Percentiles rank a stretch among this genome's conserved stretches.
Evolutionary conservation across 129 eudicot species (phyloP).

Genomic region (Tagetes erecta): DNA sequence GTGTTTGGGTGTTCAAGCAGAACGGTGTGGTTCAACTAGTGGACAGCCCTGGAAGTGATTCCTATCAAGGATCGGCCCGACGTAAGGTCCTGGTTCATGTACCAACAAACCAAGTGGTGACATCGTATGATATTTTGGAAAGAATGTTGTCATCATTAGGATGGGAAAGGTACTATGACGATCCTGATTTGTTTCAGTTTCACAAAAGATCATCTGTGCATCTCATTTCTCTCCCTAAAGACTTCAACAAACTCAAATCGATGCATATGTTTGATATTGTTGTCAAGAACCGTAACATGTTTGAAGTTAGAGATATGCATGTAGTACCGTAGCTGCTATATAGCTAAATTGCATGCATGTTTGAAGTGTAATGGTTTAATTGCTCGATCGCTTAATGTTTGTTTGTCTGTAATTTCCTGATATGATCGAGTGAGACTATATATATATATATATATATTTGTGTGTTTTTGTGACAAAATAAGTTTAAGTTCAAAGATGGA

Average conservation of each 20-base stretch:
- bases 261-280: constrained; percentile 89
- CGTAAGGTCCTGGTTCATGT: constrained; percentile 70
- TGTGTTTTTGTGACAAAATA: too few species aligned
- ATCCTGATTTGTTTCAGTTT: constrained; percentile 78
- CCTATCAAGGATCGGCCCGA: constrained; percentile 37
- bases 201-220: constrained; percentile 83
- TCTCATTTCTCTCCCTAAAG: constrained; percentile 82
- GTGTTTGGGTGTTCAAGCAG: constrained; percentile 90
- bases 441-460: too few species aligned
- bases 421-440: too few species aligned
- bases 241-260: constrained; percentile 70
- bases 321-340: not conserved
- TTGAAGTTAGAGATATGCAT: constrained; percentile 63
- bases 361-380: not conserved
- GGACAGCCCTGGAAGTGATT: constrained; percentile 69
- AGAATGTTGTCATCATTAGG: constrained; percentile 52
- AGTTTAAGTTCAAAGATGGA: too few species aligned
- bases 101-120: constrained; percentile 58
- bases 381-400: constrained; percentile 1
- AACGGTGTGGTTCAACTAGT: constrained; percentile 81
- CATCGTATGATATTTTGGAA: constrained; percentile 60
- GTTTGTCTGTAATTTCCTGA: too few species aligned
- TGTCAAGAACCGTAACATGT: constrained; percentile 82
- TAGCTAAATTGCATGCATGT: not conserved
- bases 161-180: constrained; percentile 87